Percentiles rank a stretch among this genome's conserved stretches.
phyloP scores from a whole-genome alignment of 2,329 filamentous ascomycete species.

The Aspergillus pseudotamarii region DNA sequence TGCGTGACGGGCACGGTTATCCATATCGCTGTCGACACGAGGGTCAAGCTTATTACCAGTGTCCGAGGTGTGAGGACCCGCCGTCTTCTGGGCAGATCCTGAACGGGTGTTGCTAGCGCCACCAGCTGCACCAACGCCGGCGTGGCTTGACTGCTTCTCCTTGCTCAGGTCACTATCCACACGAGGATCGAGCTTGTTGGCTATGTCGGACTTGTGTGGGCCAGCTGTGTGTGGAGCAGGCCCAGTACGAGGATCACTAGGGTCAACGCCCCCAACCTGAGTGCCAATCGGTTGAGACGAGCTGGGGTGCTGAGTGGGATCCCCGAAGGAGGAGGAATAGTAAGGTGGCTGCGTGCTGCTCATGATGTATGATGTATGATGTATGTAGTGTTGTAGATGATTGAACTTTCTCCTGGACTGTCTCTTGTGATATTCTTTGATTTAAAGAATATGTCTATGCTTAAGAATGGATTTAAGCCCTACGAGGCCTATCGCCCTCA shows the following conservation, averaged over 20 bases:
- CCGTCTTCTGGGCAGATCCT: slow-evolving; percentile 10
- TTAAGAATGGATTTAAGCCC: neutral
- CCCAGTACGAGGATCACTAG: slow-evolving; percentile 13
- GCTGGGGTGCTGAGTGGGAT: slow-evolving; percentile 13
- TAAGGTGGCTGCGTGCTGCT: slow-evolving; percentile 20
- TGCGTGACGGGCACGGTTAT: slow-evolving; percentile 23
- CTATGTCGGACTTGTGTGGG: neutral
- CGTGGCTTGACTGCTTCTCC: neutral
- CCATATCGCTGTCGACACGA: slow-evolving; percentile 25
- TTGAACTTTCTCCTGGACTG: neutral
- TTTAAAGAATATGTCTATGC: neutral
- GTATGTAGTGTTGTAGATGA: neutral
- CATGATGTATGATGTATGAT: slow-evolving; percentile 12
- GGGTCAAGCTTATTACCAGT: slow-evolving; percentile 44
- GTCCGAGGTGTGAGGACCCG: neutral
- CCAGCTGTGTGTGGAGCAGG: slow-evolving; percentile 13
- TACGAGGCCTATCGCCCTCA: neutral
- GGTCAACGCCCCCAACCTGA: slow-evolving; percentile 9
- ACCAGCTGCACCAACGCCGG: slow-evolving; percentile 19
- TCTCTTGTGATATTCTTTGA: neutral
- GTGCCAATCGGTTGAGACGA: slow-evolving; percentile 17
- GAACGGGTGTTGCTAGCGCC: slow-evolving; percentile 10
- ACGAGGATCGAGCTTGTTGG: slow-evolving; percentile 45
- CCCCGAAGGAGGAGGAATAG: slow-evolving; percentile 16
- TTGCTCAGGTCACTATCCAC: slow-evolving; percentile 28